phyloP scores from a whole-genome alignment of 2,329 filamentous ascomycete genomes.

The Sarocladiaceae sp. region DNA sequence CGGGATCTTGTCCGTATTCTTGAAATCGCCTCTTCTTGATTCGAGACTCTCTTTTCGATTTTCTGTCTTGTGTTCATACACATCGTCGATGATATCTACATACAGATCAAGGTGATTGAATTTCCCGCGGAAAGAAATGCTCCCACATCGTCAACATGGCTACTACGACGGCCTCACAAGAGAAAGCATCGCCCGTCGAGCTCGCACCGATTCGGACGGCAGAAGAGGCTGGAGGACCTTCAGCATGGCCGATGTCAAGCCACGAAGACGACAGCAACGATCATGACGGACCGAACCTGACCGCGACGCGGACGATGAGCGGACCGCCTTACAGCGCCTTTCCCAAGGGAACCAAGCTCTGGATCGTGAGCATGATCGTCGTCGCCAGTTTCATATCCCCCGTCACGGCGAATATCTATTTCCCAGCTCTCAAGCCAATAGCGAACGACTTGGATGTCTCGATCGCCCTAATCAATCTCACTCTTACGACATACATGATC shows the following conservation, averaged over 20 bases:
- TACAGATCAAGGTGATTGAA: no score
- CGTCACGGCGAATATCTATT: slow-evolving; percentile 54
- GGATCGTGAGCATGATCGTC: slow-evolving; percentile 47
- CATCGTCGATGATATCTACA: no score
- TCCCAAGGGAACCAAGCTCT: slow-evolving; percentile 33
- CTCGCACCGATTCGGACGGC: slow-evolving; percentile 1
- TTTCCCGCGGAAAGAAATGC: background rate
- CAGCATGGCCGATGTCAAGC: background rate
- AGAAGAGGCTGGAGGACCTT: background rate
- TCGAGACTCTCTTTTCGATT: no score
- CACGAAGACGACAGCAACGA: no score
- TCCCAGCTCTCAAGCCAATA: slow-evolving; percentile 34
- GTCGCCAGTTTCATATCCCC: slow-evolving; percentile 49
- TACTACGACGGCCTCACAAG: slow-evolving; percentile 2
- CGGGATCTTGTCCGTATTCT: background rate
- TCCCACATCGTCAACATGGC: background rate
- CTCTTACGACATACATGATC: slow-evolving; percentile 56
- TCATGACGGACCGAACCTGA: background rate
- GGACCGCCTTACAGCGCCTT: slow-evolving; percentile 27
- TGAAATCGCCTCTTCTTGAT: no score
- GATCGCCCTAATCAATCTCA: slow-evolving; percentile 38
- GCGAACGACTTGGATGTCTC: slow-evolving; percentile 32
- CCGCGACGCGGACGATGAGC: slow-evolving; percentile 9
- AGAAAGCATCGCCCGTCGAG: background rate
- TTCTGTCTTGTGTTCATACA: no score